Evolutionary conservation across 2,329 filamentous ascomycete species (phyloP).

Genomic region (Scedosporium dehoogii): DNA sequence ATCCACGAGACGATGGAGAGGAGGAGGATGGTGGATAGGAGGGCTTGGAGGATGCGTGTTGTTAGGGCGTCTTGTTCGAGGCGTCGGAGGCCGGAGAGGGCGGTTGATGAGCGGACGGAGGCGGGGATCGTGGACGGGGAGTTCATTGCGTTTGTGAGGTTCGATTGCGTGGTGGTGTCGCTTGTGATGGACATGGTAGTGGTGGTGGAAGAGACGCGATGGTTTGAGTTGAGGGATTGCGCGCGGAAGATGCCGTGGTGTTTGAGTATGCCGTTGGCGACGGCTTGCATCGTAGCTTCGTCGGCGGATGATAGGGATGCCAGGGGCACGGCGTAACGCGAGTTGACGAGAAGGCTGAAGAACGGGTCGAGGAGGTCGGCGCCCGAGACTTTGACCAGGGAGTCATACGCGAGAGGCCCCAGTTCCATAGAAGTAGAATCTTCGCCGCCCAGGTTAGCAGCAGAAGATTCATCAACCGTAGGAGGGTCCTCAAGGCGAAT

Average conservation of each 20-base stretch:
- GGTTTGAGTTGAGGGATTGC: slow-evolving; percentile 21
- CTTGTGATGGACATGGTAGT: slow-evolving; percentile 9
- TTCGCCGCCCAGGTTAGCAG: background rate
- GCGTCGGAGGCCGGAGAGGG: slow-evolving; percentile 8
- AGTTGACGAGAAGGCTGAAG: slow-evolving; percentile 23
- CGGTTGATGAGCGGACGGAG: slow-evolving; percentile 8
- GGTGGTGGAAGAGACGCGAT: slow-evolving; percentile 16
- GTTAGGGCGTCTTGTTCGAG: slow-evolving; percentile 20
- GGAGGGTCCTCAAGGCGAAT: slow-evolving; percentile 21
- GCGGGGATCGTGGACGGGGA: slow-evolving; percentile 9
- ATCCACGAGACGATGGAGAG: slow-evolving; percentile 19
- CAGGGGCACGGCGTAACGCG: slow-evolving; percentile 20
- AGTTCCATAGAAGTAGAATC: slow-evolving; percentile 13
- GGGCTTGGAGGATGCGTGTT: slow-evolving; percentile 22
- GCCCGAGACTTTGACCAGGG: slow-evolving; percentile 17
- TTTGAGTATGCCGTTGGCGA: slow-evolving; percentile 21
- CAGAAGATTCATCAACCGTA: slow-evolving; percentile 14
- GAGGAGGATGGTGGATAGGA: slow-evolving; percentile 19
- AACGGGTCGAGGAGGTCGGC: slow-evolving; percentile 22
- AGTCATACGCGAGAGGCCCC: slow-evolving; percentile 19
- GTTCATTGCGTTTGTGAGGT: slow-evolving; percentile 6
- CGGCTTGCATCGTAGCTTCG: slow-evolving; percentile 10
- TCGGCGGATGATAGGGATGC: slow-evolving; percentile 14
- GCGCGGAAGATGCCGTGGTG: slow-evolving; percentile 27
- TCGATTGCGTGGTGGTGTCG: slow-evolving; percentile 9